Percentiles rank a stretch among this genome's conserved stretches.
Evolutionary conservation across 169 alveolate genomes (phyloP).

Genomic region (Cryptosporidium viatorum): DNA sequence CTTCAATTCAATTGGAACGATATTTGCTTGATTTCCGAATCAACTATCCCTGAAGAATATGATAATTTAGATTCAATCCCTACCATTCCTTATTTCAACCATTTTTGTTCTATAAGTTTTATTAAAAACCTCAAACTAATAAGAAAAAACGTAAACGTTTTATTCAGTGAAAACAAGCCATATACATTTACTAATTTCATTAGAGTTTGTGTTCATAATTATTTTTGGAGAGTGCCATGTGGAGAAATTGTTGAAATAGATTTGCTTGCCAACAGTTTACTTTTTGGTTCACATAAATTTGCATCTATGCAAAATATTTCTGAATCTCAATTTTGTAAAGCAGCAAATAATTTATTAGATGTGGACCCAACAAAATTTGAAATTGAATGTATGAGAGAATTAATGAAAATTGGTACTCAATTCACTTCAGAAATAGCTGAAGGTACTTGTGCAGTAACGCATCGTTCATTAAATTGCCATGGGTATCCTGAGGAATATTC

Average conservation of each 20-base stretch:
- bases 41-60: slow-evolving; percentile 32
- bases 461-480: slow-evolving; percentile 34
- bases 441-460: slow-evolving; percentile 32
- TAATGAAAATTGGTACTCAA: slow-evolving; percentile 28
- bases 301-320: slow-evolving; percentile 9
- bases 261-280: slow-evolving; percentile 62
- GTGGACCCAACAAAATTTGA: slow-evolving; percentile 24
- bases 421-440: slow-evolving; percentile 65
- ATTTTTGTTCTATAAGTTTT: slow-evolving; percentile 34
- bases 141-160: background rate
- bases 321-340: slow-evolving; percentile 58
- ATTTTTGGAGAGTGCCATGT: slow-evolving; percentile 70
- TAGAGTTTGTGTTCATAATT: slow-evolving; percentile 64
- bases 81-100: slow-evolving; percentile 54
- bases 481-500: slow-evolving; percentile 68
- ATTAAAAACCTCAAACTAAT: background rate
- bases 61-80: slow-evolving; percentile 23
- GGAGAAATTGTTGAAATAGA: slow-evolving; percentile 45
- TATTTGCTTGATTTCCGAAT: slow-evolving; percentile 17
- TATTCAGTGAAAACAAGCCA: background rate
- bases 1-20: slow-evolving; percentile 32
- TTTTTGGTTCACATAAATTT: slow-evolving; percentile 54
- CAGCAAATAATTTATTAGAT: slow-evolving; percentile 36
- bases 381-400: slow-evolving; percentile 52
- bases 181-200: slow-evolving; percentile 29